Evolutionary conservation across 2,329 filamentous ascomycete species (phyloP), one percentile per base, ranked within the genome.

Genomic region (Cytospora schulzeri): DNA sequence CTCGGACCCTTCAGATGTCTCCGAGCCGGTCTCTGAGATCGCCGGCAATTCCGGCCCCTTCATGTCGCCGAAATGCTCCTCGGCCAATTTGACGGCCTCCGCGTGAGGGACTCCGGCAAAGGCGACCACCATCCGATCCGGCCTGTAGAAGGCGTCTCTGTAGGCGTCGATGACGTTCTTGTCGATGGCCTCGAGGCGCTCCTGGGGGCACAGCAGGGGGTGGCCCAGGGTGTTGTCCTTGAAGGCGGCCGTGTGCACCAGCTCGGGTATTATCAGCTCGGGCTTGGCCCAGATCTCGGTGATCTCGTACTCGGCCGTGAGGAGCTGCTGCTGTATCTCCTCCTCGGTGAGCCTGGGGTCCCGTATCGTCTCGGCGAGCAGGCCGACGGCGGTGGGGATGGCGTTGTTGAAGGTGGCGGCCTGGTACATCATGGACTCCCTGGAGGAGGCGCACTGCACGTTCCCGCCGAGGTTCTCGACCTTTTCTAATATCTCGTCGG

Each of bases 361-460:
- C 65, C 92, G 90, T 68, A 99, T 96, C 35, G 95, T 98, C 76
- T 99, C 95, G 65, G 95, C 94, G 50, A 99, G 85, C 22, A 99
- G 79, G 33, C 84, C 92, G 28, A 96, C 86, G 15, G 94, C 92
- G 11, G 87, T 87, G 8, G 91, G 89, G 11, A 99, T 93, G 22
- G 92, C 90, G 29, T 89, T 90, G 81, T 99, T 99, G 85, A 99
- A 99, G 33, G 93, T 97, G 29, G 95, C 95, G 1, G 93, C 92
- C 78, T 99, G 95, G 81, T 99, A 99, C 95, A 99, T 99, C 79
- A 99, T 86, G 63, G 92, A 92, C 78, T 99, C 95, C 69, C 95
- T 85, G 2, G 93, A 96, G 1, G 93, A 97, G 14, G 94, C 93
- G 79, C 95, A 99, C 79, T 98, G 93, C 66, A 99, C 94, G 76